Conservation (phyloP, 345 rosid species). For the Mangifera indica region DNA sequence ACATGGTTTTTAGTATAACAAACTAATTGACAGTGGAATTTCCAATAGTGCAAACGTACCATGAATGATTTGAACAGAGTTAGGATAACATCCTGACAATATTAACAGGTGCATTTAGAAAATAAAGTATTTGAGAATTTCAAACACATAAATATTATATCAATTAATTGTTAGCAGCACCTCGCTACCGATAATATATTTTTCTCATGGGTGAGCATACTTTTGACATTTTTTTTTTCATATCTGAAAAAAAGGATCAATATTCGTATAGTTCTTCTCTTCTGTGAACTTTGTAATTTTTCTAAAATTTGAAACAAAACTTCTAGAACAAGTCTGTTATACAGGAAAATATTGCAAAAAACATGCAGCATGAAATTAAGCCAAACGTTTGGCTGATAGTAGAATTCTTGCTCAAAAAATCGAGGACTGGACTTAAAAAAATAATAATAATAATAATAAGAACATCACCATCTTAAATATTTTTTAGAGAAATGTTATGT, state of each 20-base stretch:
- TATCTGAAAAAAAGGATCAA: neutral
- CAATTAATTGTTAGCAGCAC: neutral
- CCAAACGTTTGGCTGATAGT: too few species aligned
- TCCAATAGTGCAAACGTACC: neutral
- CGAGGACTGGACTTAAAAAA: too few species aligned
- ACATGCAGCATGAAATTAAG: too few species aligned
- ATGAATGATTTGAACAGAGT: neutral
- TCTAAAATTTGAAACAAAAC: too few species aligned
- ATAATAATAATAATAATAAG: too few species aligned
- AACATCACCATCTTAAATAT: too few species aligned
- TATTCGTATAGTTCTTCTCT: too few species aligned
- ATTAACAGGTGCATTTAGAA: neutral
- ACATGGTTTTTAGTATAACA: neutral
- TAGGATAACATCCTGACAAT: neutral
- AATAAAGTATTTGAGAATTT: neutral
- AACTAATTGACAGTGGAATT: neutral
- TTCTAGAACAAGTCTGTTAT: too few species aligned
- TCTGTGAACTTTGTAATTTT: too few species aligned
- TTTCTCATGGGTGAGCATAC: neutral
- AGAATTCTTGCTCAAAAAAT: too few species aligned
- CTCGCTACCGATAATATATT: neutral
- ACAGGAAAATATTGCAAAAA: too few species aligned
- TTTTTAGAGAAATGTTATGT: too few species aligned
- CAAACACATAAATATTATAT: neutral
- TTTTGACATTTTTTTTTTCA: neutral